phyloP scores from a whole-genome alignment of 2,329 filamentous ascomycete species.

The Aspergillus glaucus region DNA sequence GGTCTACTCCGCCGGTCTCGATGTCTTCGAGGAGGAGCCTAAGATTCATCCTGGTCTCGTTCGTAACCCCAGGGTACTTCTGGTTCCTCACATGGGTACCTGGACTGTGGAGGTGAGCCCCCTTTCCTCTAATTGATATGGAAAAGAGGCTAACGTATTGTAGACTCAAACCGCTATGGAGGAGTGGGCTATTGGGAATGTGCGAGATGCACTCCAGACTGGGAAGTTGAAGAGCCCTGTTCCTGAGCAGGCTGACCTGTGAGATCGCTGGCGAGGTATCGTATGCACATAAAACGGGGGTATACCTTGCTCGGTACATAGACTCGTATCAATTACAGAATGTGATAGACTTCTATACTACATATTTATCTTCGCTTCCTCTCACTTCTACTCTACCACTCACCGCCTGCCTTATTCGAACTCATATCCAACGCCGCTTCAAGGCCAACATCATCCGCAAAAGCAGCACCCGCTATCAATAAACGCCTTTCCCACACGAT shows the following conservation, averaged over 20 bases:
- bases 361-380: not conserved
- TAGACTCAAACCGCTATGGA: constrained; percentile 60
- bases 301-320: not conserved
- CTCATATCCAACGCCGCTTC: constrained; percentile 18
- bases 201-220: constrained; percentile 55
- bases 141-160: not conserved
- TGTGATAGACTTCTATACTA: not conserved
- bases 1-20: constrained; percentile 65
- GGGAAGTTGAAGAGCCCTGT: constrained; percentile 63
- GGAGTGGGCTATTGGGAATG: constrained; percentile 66
- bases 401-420: not conserved
- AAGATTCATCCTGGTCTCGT: constrained; percentile 66
- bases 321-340: not conserved
- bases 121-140: not conserved
- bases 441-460: constrained; percentile 18
- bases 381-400: not conserved
- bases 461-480: constrained; percentile 21
- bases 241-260: constrained; percentile 58
- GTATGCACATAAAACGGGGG: not conserved
- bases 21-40: constrained; percentile 80
- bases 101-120: constrained; percentile 58
- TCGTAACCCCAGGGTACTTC: constrained; percentile 62
- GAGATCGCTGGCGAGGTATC: not conserved
- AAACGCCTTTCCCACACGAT: constrained; percentile 12
- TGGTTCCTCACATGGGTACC: constrained; percentile 83